Percentiles rank a stretch among this genome's conserved stretches.
phyloP scores from a whole-genome alignment of 176 grass and related monocot genomes.

The Oryza rufipogon region DNA sequence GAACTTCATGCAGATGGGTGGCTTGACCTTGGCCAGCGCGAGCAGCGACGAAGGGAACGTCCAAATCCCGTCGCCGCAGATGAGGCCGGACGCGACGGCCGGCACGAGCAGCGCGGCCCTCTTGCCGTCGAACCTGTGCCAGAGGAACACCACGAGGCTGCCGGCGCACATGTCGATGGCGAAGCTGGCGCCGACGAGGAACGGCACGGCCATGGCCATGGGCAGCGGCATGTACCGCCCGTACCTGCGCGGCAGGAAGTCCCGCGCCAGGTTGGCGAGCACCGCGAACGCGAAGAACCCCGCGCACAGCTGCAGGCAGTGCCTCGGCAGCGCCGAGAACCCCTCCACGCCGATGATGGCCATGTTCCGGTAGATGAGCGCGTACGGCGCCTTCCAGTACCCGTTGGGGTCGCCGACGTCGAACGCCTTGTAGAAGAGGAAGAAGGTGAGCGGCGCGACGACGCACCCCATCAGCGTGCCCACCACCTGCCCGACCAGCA shows the following conservation, averaged over 20 bases:
- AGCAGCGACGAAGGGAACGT: constrained; percentile 85
- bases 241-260: constrained; percentile 54
- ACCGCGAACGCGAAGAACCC: constrained; percentile 86
- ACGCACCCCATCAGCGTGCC: constrained; percentile 92
- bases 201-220: constrained; percentile 98
- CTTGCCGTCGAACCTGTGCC: constrained; percentile 67
- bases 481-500: constrained; percentile 74
- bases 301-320: constrained; percentile 90
- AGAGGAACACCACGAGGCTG: constrained; percentile 76
- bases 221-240: constrained; percentile 77
- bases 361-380: constrained; percentile 98
- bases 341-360: constrained; percentile 91
- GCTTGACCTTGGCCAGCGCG: constrained; percentile 81
- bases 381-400: constrained; percentile 94
- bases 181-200: constrained; percentile 91
- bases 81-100: constrained; percentile 81
- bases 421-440: constrained; percentile 96
- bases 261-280: constrained; percentile 62
- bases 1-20: constrained; percentile 98
- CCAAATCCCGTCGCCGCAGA: constrained; percentile 96
- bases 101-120: constrained; percentile 78
- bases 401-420: constrained; percentile 82
- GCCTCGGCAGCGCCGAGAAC: constrained; percentile 67
- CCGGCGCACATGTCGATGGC: constrained; percentile 94
- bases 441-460: constrained; percentile 84